Evolutionary conservation across 2,329 filamentous ascomycete species (phyloP).

Genomic region (Eutypella sp.): DNA sequence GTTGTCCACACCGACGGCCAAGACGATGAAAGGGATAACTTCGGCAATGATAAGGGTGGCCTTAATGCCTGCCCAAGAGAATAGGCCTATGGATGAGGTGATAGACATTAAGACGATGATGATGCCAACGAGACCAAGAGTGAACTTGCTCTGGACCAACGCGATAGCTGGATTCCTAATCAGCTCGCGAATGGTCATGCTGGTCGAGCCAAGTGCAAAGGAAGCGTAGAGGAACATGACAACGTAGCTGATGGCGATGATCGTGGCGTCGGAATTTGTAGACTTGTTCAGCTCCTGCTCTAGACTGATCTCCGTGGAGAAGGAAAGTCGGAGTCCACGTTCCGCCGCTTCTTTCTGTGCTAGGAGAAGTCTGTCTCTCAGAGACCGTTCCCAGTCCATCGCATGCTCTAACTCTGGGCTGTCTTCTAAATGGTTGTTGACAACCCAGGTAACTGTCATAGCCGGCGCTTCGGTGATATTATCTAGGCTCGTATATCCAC

Average conservation of each 20-base stretch:
- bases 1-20: conserved; percentile 96
- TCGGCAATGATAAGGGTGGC: conserved; percentile 97
- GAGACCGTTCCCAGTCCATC: conserved; percentile 82
- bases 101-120: conserved; percentile 97
- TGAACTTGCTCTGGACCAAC: conserved; percentile 94
- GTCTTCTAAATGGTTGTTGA: conserved; percentile 78
- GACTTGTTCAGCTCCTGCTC: conserved; percentile 97
- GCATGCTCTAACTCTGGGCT: conserved; percentile 65
- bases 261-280: conserved; percentile 96
- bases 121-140: conserved; percentile 90
- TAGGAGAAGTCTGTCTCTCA: conserved; percentile 69
- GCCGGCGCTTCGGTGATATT: conserved; percentile 70
- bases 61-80: conserved; percentile 86
- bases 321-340: conserved; percentile 80
- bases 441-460: conserved; percentile 89
- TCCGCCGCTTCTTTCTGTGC: conserved; percentile 74
- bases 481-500: conserved; percentile 64
- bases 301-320: conserved; percentile 90
- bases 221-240: conserved; percentile 99
- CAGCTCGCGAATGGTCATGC: conserved; percentile 70
- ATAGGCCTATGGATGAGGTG: conserved; percentile 87
- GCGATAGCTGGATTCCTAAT: conserved; percentile 77
- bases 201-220: conserved; percentile 83
- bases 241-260: conserved; percentile 92
- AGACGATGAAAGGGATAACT: conserved; percentile 94